Conservation (phyloP, 2,329 filamentous ascomycete genomes). For the Microascus cirrosus region DNA sequence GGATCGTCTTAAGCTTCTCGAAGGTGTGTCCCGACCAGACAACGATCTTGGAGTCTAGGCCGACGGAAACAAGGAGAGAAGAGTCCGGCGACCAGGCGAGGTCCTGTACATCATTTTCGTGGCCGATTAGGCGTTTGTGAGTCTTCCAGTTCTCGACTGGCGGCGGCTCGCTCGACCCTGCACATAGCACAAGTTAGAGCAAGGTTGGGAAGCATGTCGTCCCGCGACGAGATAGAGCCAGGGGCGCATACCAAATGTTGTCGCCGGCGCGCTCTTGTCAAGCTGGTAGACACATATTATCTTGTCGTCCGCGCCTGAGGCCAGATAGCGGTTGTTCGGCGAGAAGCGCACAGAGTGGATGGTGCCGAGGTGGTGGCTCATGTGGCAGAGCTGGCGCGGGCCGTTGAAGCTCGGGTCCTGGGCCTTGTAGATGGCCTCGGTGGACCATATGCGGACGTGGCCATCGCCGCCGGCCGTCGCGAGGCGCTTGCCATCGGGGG, state of each 20-base stretch:
- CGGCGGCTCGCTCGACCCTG: conserved; percentile 75
- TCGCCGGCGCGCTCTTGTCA: conserved; percentile 68
- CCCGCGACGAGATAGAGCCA: too few relatives aligned
- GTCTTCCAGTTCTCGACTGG: conserved; percentile 98
- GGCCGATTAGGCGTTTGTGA: conserved; percentile 81
- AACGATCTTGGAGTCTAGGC: conserved; percentile 93
- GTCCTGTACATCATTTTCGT: conserved; percentile 98
- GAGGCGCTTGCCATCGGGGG: conserved; percentile 81
- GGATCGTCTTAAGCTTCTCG: conserved; percentile 89
- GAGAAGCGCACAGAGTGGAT: conserved; percentile 97
- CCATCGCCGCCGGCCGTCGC: conserved; percentile 96
- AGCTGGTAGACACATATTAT: conserved; percentile 96
- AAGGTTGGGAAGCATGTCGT: neutral
- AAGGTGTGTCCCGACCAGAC: conserved; percentile 98
- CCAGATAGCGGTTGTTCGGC: conserved; percentile 86
- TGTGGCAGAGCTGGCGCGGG: conserved; percentile 89
- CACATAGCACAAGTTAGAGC: neutral
- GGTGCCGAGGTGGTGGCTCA: conserved; percentile 96
- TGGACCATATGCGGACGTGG: conserved; percentile 96
- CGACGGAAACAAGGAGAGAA: conserved; percentile 89
- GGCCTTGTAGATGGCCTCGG: conserved; percentile 80
- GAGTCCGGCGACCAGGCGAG: conserved; percentile 95
- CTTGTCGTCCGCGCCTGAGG: conserved; percentile 96
- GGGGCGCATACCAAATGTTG: conserved; percentile 57
- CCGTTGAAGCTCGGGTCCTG: conserved; percentile 59